A percentile compares a stretch with the other conserved stretches of the same genome.
Conservation (phyloP, 768 basidiomycete species). For the Daedaleopsis sinensis region DNA sequence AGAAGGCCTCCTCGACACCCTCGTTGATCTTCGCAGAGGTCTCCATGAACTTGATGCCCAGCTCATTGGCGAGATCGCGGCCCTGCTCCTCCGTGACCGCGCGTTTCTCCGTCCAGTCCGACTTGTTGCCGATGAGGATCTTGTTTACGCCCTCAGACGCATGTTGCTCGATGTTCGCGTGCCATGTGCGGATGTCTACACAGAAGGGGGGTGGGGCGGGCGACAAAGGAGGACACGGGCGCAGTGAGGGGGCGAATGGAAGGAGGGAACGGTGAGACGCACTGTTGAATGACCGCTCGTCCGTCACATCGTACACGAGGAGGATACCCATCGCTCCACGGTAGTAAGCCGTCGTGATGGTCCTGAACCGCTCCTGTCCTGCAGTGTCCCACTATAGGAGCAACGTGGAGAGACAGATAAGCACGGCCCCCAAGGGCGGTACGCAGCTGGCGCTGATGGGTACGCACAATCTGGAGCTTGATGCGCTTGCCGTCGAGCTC, state of each 20-base stretch:
- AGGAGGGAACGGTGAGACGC: conserved; percentile 34
- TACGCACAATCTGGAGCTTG: conserved; percentile 95
- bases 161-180: conserved; percentile 96
- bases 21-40: conserved; percentile 97
- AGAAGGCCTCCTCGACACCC: conserved; percentile 98
- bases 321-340: conserved; percentile 99
- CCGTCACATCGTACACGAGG: conserved; percentile 97
- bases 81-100: conserved; percentile 92
- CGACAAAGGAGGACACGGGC: conserved; percentile 15
- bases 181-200: conserved; percentile 97
- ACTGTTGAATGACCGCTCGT: conserved; percentile 96
- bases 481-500: conserved; percentile 97
- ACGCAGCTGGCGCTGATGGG: not conserved
- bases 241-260: not conserved
- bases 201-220: too few relatives aligned
- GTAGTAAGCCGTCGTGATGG: conserved; percentile 99
- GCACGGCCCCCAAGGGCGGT: not conserved
- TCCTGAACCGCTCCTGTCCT: conserved; percentile 97
- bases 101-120: conserved; percentile 96
- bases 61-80: conserved; percentile 86
- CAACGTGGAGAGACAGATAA: not conserved
- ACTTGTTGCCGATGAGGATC: conserved; percentile 98
- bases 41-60: conserved; percentile 97
- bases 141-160: conserved; percentile 99
- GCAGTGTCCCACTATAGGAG: conserved; percentile 92